These are phyloP conservation scores for Mollisia scopiformis DNA, from an alignment of 2,329 filamentous ascomycete genomes.

Conservation along the genomic window DNA sequence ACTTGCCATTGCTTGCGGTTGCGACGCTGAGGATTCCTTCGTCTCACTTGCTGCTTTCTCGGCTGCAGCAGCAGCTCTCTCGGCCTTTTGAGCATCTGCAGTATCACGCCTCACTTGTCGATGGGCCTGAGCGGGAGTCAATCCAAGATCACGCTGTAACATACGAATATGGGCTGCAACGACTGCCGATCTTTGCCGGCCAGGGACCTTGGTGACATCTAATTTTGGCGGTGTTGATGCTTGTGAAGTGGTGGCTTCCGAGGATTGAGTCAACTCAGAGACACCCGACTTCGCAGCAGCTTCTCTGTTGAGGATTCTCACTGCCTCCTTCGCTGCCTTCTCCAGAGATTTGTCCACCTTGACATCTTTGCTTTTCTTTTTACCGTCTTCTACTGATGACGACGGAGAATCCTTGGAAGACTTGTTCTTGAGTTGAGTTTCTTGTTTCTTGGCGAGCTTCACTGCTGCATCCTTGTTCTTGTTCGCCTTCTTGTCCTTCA, in stretches of 20 bases:
- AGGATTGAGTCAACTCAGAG: conserved; percentile 42
- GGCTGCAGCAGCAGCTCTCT: conserved; percentile 25
- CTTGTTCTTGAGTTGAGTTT: conserved; percentile 53
- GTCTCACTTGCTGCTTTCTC: conserved; percentile 22
- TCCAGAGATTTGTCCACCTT: conserved; percentile 64
- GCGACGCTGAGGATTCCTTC: conserved; percentile 8
- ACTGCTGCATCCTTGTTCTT: conserved; percentile 60
- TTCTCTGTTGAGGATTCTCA: conserved; percentile 67
- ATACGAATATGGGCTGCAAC: conserved; percentile 67
- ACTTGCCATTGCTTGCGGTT: conserved; percentile 27
- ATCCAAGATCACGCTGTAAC: conserved; percentile 66
- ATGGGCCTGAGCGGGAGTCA: conserved; percentile 65
- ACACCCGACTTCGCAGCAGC: conserved; percentile 51
- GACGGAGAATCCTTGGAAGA: conserved; percentile 52
- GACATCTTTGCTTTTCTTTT: conserved; percentile 62
- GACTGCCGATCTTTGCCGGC: conserved; percentile 40
- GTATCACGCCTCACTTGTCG: conserved; percentile 60
- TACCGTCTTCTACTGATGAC: conserved; percentile 46
- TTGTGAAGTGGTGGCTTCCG: conserved; percentile 38
- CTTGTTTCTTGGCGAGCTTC: conserved; percentile 56
- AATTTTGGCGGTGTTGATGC: conserved; percentile 48
- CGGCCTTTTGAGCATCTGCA: conserved; percentile 35
- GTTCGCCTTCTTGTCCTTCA: conserved; percentile 90
- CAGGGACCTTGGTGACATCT: conserved; percentile 49
- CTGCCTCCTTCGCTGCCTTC: conserved; percentile 63